These are phyloP conservation scores for Jamesozyma lodderae DNA, from an alignment of 805 yeast genomes.

Conservation along the genomic window DNA sequence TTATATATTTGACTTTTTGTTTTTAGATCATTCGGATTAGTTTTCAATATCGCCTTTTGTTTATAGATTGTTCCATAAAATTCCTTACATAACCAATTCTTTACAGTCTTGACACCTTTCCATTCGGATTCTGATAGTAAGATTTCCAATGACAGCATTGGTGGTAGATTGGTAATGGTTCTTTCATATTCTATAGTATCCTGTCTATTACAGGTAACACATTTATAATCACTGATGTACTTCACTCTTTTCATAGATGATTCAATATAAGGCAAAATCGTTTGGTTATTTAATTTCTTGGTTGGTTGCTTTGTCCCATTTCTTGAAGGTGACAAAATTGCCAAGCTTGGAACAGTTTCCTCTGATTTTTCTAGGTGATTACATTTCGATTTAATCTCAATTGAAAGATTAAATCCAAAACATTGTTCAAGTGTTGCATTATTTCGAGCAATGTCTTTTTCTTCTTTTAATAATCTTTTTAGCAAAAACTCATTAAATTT, in stretches of 20 bases:
- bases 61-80: slow-evolving; percentile 41
- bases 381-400: slow-evolving; percentile 20
- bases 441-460: slow-evolving; percentile 17
- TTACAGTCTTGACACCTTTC: slow-evolving; percentile 39
- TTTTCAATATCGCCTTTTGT: slow-evolving; percentile 33
- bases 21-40: slow-evolving; percentile 23
- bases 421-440: slow-evolving; percentile 23
- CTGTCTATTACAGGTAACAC: slow-evolving; percentile 42
- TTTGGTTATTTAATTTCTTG: slow-evolving; percentile 29
- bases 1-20: slow-evolving; percentile 30
- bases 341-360: slow-evolving; percentile 18
- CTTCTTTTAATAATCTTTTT: slow-evolving; percentile 20
- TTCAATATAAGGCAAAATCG: slow-evolving; percentile 51
- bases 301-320: slow-evolving; percentile 22
- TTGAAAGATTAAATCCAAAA: slow-evolving; percentile 24
- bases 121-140: slow-evolving; percentile 48
- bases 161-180: slow-evolving; percentile 49
- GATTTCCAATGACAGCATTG: slow-evolving; percentile 54
- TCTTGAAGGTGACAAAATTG: slow-evolving; percentile 23
- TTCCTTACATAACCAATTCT: slow-evolving; percentile 54
- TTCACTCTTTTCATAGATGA: slow-evolving; percentile 46
- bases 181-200: slow-evolving; percentile 49
- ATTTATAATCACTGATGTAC: slow-evolving; percentile 43
- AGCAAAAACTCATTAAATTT: slow-evolving; percentile 24
- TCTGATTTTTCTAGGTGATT: slow-evolving; percentile 16